These are phyloP conservation scores for Fraxinus ornus DNA, from an alignment of 305 asterid genomes.

Conservation along the genomic window DNA sequence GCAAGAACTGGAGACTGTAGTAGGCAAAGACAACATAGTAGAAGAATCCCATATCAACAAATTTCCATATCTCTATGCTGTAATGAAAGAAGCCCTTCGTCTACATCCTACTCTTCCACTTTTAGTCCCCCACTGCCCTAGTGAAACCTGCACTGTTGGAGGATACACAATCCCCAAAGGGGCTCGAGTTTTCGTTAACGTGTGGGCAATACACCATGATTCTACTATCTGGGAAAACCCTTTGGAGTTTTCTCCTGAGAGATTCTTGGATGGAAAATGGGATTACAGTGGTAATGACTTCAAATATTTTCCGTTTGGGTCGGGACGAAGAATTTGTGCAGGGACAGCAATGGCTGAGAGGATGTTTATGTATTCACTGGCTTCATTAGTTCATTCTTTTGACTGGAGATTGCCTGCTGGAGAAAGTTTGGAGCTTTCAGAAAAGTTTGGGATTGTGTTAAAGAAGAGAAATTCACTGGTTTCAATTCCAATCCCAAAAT, in stretches of 20 bases:
- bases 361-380: conserved; percentile 63
- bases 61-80: conserved; percentile 47
- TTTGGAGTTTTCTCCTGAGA: conserved; percentile 52
- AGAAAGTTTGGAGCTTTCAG: conserved; percentile 46
- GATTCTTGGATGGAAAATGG: conserved; percentile 49
- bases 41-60: conserved; percentile 55
- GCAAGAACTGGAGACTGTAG: conserved; percentile 45
- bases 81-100: conserved; percentile 68
- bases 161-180: conserved; percentile 59
- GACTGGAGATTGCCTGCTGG: conserved; percentile 62
- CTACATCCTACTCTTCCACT: conserved; percentile 69
- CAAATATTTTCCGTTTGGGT: conserved; percentile 66
- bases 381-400: conserved; percentile 66
- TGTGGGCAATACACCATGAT: conserved; percentile 69
- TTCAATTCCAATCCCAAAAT: conserved; percentile 61
- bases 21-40: conserved; percentile 53
- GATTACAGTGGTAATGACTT: conserved; percentile 67
- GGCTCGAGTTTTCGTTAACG: conserved; percentile 57
- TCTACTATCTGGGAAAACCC: conserved; percentile 62
- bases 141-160: conserved; percentile 37
- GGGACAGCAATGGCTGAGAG: conserved; percentile 67
- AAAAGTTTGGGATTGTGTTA: conserved; percentile 74
- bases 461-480: conserved; percentile 58
- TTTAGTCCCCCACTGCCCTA: conserved; percentile 68
- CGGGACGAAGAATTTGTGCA: conserved; percentile 72